These are phyloP conservation scores for Coniochaeta sp. DNA, from an alignment of 2,329 filamentous ascomycete genomes.

Conservation along the genomic window DNA sequence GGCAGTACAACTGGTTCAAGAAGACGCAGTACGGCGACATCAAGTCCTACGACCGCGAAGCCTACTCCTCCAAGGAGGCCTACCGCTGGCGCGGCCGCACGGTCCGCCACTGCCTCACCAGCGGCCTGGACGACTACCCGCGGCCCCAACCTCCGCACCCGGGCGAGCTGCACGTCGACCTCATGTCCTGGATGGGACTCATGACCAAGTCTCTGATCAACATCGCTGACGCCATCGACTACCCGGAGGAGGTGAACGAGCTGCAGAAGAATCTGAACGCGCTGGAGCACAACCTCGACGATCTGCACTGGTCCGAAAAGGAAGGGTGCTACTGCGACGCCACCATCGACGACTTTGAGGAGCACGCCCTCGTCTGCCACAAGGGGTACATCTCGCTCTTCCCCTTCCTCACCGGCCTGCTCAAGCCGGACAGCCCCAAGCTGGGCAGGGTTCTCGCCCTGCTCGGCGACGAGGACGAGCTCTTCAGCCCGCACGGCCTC, in stretches of 20 bases:
- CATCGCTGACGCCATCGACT: slow-evolving; percentile 68
- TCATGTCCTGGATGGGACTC: slow-evolving; percentile 96
- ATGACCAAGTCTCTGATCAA: slow-evolving; percentile 82
- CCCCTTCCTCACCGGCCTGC: slow-evolving; percentile 79
- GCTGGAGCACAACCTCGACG: slow-evolving; percentile 79
- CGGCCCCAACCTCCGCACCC: slow-evolving; percentile 90
- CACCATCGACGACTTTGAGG: slow-evolving; percentile 91
- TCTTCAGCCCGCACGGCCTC: slow-evolving; percentile 89
- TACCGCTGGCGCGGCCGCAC: slow-evolving; percentile 95
- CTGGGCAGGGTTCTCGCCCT: slow-evolving; percentile 70
- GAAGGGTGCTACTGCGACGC: slow-evolving; percentile 87
- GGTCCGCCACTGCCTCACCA: slow-evolving; percentile 79
- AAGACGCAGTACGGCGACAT: slow-evolving; percentile 86
- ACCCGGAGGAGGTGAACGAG: slow-evolving; percentile 67
- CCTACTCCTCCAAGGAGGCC: slow-evolving; percentile 81
- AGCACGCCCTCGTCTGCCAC: slow-evolving; percentile 83
- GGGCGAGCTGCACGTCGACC: slow-evolving; percentile 88
- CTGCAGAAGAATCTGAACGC: slow-evolving; percentile 66
- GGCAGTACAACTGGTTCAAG: slow-evolving; percentile 92
- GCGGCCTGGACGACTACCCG: slow-evolving; percentile 93
- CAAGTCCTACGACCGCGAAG: slow-evolving; percentile 82
- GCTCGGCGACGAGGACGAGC: slow-evolving; percentile 70
- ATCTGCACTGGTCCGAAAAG: slow-evolving; percentile 84
- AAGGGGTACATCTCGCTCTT: slow-evolving; percentile 94
- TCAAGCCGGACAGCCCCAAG: slow-evolving; percentile 66